phyloP scores from a whole-genome alignment of 1,284 basidiomycete species.

The Cryptococcus hybrid region DNA sequence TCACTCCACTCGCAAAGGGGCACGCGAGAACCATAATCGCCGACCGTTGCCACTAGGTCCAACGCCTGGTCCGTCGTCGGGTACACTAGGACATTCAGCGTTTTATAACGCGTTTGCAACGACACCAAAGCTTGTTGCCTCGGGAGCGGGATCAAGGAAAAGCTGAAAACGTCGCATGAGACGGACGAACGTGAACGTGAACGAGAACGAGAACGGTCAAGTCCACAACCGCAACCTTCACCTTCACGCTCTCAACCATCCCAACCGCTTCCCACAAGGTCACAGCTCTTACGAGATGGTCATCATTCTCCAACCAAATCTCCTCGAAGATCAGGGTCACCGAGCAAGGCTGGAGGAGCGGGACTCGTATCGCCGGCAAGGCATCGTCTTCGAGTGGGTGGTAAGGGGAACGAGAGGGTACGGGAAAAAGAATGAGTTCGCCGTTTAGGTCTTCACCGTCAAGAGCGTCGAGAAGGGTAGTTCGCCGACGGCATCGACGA shows the following conservation, averaged over 20 bases:
- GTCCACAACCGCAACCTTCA: neutral
- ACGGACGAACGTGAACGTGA: no score
- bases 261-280: no score
- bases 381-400: neutral
- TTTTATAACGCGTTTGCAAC: constrained; percentile 37
- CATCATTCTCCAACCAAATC: no score
- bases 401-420: neutral
- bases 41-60: no score
- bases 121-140: constrained; percentile 13
- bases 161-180: constrained; percentile 22
- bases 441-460: neutral
- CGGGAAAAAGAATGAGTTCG: constrained; percentile 1
- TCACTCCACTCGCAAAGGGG: no score
- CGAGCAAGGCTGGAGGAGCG: neutral
- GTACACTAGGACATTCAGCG: neutral
- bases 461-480: neutral
- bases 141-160: constrained; percentile 11
- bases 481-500: neutral
- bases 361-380: neutral
- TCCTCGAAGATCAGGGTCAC: no score
- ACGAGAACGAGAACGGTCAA: neutral
- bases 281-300: no score
- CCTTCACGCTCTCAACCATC: no score
- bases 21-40: no score
- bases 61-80: no score